A percentile compares a stretch with the other conserved stretches of the same genome.
Evolutionary conservation across 1,139 yeast genomes (phyloP).

Genomic region (Barnettozyma hawaiiensis): DNA sequence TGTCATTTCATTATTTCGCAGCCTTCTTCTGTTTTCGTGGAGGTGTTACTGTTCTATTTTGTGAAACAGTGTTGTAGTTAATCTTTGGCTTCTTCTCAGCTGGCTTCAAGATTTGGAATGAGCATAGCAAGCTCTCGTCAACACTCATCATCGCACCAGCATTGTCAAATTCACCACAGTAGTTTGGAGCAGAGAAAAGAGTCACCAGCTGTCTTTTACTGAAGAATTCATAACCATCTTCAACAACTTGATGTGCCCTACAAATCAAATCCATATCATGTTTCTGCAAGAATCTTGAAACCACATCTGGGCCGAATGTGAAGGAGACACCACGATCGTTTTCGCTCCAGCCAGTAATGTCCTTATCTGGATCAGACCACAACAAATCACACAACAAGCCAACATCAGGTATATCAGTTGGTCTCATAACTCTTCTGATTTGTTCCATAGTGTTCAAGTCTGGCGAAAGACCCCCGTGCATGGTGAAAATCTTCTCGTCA

Average conservation of each 20-base stretch:
- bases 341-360: conserved; percentile 65
- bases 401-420: conserved; percentile 82
- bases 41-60: conserved; percentile 52
- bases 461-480: conserved; percentile 88
- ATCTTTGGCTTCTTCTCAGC: conserved; percentile 90
- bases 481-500: conserved; percentile 79
- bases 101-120: conserved; percentile 95
- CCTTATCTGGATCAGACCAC: conserved; percentile 85
- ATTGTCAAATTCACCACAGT: conserved; percentile 86
- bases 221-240: conserved; percentile 87
- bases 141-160: conserved; percentile 92
- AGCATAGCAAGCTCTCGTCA: conserved; percentile 67
- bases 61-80: conserved; percentile 45
- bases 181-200: conserved; percentile 82
- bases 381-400: conserved; percentile 77
- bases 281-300: conserved; percentile 59
- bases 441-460: conserved; percentile 59
- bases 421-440: conserved; percentile 65
- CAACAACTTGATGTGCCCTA: conserved; percentile 91
- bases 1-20: conserved; percentile 35
- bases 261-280: conserved; percentile 77
- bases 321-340: conserved; percentile 87
- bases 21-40: conserved; percentile 70
- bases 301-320: conserved; percentile 70
- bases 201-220: conserved; percentile 74